phyloP scores from a whole-genome alignment of 805 yeast genomes.

The Pichia pseudocactophila region DNA sequence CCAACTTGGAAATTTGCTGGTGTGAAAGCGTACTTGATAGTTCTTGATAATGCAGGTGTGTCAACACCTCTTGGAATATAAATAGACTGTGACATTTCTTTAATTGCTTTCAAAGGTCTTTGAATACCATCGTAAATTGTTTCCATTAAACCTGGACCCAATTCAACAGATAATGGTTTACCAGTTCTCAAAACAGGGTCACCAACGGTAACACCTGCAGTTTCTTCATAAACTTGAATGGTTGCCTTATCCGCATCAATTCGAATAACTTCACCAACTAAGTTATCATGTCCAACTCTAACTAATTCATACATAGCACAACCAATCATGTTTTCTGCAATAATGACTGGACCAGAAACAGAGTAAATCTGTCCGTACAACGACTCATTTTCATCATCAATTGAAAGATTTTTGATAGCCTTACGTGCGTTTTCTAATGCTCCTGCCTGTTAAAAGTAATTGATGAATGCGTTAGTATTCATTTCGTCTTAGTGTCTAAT shows the following conservation, averaged over 20 bases:
- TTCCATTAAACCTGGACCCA: conserved; percentile 99
- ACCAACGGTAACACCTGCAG: conserved; percentile 98
- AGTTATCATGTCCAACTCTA: conserved; percentile 91
- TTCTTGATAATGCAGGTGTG: conserved; percentile 89
- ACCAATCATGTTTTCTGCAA: conserved; percentile 98
- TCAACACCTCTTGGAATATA: conserved; percentile 98
- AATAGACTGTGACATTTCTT: conserved; percentile 79
- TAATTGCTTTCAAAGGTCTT: conserved; percentile 93
- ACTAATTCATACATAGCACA: conserved; percentile 99
- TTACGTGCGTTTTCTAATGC: conserved; percentile 96
- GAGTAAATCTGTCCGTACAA: conserved; percentile 86
- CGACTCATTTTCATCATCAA: conserved; percentile 70
- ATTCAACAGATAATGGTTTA: conserved; percentile 95
- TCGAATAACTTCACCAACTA: conserved; percentile 98
- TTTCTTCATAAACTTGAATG: conserved; percentile 97
- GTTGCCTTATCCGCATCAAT: conserved; percentile 96
- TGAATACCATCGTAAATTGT: conserved; percentile 99
- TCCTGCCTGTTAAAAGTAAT: conserved; percentile 55
- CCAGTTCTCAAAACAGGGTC: conserved; percentile 98
- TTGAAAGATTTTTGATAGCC: conserved; percentile 75
- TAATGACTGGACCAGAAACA: conserved; percentile 95
- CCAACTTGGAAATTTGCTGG: conserved; percentile 80
- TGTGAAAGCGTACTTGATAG: conserved; percentile 72
- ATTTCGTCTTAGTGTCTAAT: too few relatives aligned
- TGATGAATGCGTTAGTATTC: not conserved